Base-by-base conservation (phyloP, 2,329 filamentous ascomycete species). In the Rhynchosporium agropyri region DNA sequence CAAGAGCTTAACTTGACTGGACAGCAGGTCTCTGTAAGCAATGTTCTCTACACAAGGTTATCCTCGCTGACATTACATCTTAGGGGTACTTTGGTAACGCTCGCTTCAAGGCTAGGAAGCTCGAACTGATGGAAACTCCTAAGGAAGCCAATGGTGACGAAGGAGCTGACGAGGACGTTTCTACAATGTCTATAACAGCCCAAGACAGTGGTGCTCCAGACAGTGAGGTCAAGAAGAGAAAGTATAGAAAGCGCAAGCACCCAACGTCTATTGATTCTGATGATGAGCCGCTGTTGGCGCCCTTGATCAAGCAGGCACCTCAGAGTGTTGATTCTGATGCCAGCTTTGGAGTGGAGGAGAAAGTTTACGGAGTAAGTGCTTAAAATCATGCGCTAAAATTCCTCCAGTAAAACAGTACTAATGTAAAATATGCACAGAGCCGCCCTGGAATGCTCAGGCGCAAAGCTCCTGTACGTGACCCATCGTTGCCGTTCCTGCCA, bases 61-160 rank as follows among this genome's bases (percentile, higher is more conserved):
- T 28, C 28, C 4, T 13, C 3, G 28, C 48, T 36, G 31, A 51
- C 48, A 33, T 51, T 51, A 4, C 6, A 3, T 51, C 28, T n/a
- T 28, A 57, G 42, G 38, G 54, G 3, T 57, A 46, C 40, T 57
- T 57, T 33, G 54, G 54, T 28, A 57, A 57, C 33, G 54, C 54
- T 33, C 40, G 42, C 10, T 54, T 54, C 33, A 54, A 54, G 36
- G 51, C 51, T 7, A 40, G 51, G 29, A 54, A 54, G 36, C 20
- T 26, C n/a, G 43, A 57, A n/a, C 8, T 15, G 10, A 45, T 29
- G n/a, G 54, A 29, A 36, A 36, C 33, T 31, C 26, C 12, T 3
- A 45, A 46, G 40, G 38, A 45, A 2, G 40, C 6, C 13, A 29
- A 40, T 33, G 42, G 20, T 7, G 36, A 57, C 33, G 51, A 54